Evolutionary conservation across 139 green algal species (phyloP).

Genomic region (Asterochloris sp.): DNA sequence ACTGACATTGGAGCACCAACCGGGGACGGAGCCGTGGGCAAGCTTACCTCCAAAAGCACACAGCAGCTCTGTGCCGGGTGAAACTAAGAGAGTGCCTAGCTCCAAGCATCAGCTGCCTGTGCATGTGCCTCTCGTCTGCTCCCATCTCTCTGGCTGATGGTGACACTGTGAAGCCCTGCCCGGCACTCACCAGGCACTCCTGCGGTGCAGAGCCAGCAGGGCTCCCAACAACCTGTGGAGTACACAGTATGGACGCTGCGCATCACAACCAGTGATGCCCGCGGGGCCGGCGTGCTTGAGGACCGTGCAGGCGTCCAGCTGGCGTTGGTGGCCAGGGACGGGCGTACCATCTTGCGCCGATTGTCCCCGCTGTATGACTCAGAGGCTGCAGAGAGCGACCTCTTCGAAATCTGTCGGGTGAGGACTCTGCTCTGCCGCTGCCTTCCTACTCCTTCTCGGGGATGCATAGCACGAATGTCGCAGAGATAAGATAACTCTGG

Average conservation of each 20-base stretch:
- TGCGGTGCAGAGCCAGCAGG: no score
- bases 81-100: no score
- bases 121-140: no score
- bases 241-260: slow-evolving; percentile 16
- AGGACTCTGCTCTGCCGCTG: neutral
- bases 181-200: no score
- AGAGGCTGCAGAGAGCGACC: slow-evolving; percentile 3
- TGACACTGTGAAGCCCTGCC: no score
- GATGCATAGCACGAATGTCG: neutral
- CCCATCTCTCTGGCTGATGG: no score
- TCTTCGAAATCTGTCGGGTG: slow-evolving; percentile 1
- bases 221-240: no score
- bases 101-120: no score
- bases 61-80: no score
- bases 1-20: no score
- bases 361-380: neutral
- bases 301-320: slow-evolving; percentile 4
- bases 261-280: neutral
- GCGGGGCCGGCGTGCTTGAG: slow-evolving; percentile 3
- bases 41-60: no score
- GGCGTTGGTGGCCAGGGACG: neutral
- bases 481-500: neutral
- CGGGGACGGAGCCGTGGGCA: no score
- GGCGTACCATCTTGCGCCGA: neutral
- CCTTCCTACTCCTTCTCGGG: neutral